Evolutionary conservation across 176 grass and related monocot genomes (phyloP).

Genomic region (sorghum (Sorghum bicolor)): Sorghum_bicolor_NCBIv3 NC_012879.2:60925501-60926000

Average conservation of each 20-base stretch:
- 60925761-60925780: conserved; percentile 48
- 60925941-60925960: conserved; percentile 74
- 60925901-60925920: conserved; percentile 46
- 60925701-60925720: conserved; percentile 8
- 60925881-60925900: conserved; percentile 75
- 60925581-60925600: conserved; percentile 47
- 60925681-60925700: conserved; percentile 64
- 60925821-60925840: conserved; percentile 65
- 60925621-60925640: conserved; percentile 36
- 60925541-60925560: conserved; percentile 65
- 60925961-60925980: conserved; percentile 36
- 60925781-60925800: conserved; percentile 84
- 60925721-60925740: conserved; percentile 35
- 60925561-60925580: conserved; percentile 72
- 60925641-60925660: conserved; percentile 78
- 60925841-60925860: conserved; percentile 63
- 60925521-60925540: conserved; percentile 75
- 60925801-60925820: conserved; percentile 69
- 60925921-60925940: conserved; percentile 55
- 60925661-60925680: conserved; percentile 56
- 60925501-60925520: neutral
- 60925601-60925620: conserved; percentile 34
- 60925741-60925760: conserved; percentile 86
- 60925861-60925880: conserved; percentile 89
- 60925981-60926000: conserved; percentile 88